Evolutionary conservation across 805 yeast genomes (phyloP), one percentile per base, ranked within the genome.

Genomic region (Starmerella floricola): DNA sequence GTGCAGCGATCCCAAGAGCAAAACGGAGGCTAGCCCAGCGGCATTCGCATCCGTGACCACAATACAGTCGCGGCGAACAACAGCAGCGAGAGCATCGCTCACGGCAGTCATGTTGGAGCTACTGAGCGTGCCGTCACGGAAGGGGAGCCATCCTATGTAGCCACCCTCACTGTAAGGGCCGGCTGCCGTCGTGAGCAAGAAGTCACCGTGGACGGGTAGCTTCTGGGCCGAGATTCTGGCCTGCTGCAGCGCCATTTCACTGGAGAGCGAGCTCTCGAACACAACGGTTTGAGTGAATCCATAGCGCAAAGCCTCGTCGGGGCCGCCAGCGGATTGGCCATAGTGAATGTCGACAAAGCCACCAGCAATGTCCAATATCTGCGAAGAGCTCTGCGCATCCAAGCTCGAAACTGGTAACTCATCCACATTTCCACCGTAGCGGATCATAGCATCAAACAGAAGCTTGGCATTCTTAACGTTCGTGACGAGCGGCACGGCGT

Each of bases 381-480:
- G 72, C 63, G 85, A 94, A 31, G 94, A 83, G 30, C 95, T 76
- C 68, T 88, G 96, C 27, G 93, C 78, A 66, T 88, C 98, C 58
- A 77, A 71, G 58, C 75, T 74, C 37, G 80, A 60, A 41, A 82
- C 84, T 18, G 67, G 34, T 55, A 50, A 39, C 48, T 61, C 47
- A 52, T 53, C 68, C 13, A 43, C 31, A 88, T 72, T 51, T 86
- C 63, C n/a, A 21, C 43, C 41, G 34, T 47, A 46, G 10, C 21
- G 18, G 27, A 48, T 19, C 42, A 46, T 46, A 3, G 99, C 97
- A 68, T 91, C 97, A 52, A 91, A 78, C 64, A 91, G 71, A 53
- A 91, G 70, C 67, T 91, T 91, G 49, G 99, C 99, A 71, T 87
- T 79, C 67, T 91, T 91, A 53, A 91, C 97, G 60, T 91, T 91